Evolutionary conservation across 2,329 filamentous ascomycete genomes (phyloP).

Genomic region (Fusarium sterilihyphosum): DNA sequence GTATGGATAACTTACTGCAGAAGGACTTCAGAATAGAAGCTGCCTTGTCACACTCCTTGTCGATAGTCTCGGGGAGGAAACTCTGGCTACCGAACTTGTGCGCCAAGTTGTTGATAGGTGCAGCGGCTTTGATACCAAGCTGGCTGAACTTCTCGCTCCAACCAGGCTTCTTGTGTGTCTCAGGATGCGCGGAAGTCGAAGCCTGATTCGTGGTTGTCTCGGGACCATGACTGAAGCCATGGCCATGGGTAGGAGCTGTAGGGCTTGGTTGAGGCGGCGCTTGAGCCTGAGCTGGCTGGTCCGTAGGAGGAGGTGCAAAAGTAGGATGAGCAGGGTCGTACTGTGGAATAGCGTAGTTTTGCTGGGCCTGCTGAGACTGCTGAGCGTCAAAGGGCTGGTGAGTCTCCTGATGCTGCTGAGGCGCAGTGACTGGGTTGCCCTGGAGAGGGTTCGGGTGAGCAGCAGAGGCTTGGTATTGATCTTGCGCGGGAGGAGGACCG

Average conservation of each 20-base stretch:
- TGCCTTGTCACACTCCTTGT: conserved; percentile 92
- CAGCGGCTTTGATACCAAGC: conserved; percentile 62
- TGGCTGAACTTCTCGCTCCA: conserved; percentile 47
- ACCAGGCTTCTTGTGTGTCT: conserved; percentile 39
- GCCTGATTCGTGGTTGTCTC: conserved; percentile 6
- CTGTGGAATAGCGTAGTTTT: conserved; percentile 43
- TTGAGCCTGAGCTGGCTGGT: conserved; percentile 5
- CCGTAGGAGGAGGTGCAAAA: conserved; percentile 44
- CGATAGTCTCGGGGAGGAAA: conserved; percentile 86
- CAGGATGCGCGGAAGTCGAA: conserved; percentile 15
- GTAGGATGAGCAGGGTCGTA: conserved; percentile 46
- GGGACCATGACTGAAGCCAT: background rate
- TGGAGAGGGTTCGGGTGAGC: conserved; percentile 35
- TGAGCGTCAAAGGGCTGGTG: background rate
- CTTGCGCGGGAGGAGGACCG: conserved; percentile 35
- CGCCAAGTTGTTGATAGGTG: conserved; percentile 81
- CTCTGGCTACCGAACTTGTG: conserved; percentile 86
- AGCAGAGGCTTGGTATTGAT: conserved; percentile 26
- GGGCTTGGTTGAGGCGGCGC: background rate
- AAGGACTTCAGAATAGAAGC: conserved; percentile 85
- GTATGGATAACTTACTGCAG: conserved; percentile 70
- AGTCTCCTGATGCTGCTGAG: conserved; percentile 13
- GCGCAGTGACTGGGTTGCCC: conserved; percentile 25
- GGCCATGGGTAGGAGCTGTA: background rate
- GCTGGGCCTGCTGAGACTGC: conserved; percentile 16